Conservation (phyloP, 169 alveolate genomes). For the Eimeria necatrix region DNA sequence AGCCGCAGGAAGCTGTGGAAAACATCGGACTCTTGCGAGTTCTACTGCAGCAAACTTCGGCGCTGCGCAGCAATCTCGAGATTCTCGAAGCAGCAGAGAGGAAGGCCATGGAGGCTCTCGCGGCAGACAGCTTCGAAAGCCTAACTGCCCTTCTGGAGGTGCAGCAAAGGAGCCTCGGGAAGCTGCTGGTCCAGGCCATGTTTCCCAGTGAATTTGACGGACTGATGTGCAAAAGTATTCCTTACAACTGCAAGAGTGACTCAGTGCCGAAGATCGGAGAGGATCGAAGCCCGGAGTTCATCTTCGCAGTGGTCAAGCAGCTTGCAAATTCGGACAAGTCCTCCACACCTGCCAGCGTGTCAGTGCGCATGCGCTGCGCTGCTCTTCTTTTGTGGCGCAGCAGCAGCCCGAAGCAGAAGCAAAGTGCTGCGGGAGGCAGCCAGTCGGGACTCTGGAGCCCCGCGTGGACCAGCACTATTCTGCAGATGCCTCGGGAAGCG, state of each 20-base stretch:
- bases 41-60: constrained; percentile 20
- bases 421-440: neutral
- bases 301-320: neutral
- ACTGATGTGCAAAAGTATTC: neutral
- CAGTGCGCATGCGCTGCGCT: constrained; percentile 34
- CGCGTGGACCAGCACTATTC: constrained; percentile 25
- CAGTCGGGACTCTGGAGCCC: constrained; percentile 23
- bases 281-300: neutral
- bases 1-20: neutral
- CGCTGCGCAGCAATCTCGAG: constrained; percentile 28
- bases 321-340: neutral
- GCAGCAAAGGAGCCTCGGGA: constrained; percentile 55
- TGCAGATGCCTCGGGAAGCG: constrained; percentile 24
- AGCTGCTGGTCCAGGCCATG: neutral
- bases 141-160: neutral
- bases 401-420: neutral
- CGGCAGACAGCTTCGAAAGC: neutral
- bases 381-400: constrained; percentile 53
- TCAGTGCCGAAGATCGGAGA: neutral
- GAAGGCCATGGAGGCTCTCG: neutral
- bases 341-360: neutral
- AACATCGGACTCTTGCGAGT: neutral
- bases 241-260: neutral
- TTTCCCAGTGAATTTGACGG: constrained; percentile 13
- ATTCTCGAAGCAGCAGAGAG: constrained; percentile 45